phyloP scores from a whole-genome alignment of 2,329 filamentous ascomycete genomes.

The Nigrospora sphaerica region DNA sequence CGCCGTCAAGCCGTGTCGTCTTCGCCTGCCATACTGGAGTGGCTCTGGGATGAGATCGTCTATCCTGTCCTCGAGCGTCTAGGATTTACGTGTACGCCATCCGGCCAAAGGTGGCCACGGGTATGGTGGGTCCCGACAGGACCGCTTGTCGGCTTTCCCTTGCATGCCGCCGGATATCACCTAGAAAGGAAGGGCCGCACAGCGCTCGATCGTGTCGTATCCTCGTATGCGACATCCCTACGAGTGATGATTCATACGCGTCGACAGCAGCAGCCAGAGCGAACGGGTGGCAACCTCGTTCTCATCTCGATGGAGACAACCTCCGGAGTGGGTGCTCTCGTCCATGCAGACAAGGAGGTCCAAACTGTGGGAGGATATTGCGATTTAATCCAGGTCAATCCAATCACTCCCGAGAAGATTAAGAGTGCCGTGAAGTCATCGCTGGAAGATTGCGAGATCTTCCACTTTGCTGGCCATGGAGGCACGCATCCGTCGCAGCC shows the following conservation, averaged over 20 bases:
- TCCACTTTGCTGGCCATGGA: conserved; percentile 35
- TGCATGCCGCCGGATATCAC: conserved; percentile 28
- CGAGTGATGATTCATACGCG: conserved; percentile 22
- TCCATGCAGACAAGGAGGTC: conserved; percentile 8
- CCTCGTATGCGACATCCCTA: conserved; percentile 28
- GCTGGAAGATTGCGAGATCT: conserved; percentile 21
- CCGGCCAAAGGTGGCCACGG: conserved; percentile 12
- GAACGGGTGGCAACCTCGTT: background rate
- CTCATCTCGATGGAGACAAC: background rate
- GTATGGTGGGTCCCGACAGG: conserved; percentile 28
- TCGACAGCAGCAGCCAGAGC: background rate
- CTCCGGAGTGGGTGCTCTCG: background rate
- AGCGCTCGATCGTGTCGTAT: conserved; percentile 26
- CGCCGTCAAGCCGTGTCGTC: background rate
- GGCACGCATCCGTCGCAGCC: conserved; percentile 17
- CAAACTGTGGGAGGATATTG: conserved; percentile 6
- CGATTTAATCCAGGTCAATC: background rate
- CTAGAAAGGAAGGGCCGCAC: conserved; percentile 6
- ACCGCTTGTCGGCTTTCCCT: conserved; percentile 16
- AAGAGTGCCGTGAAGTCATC: conserved; percentile 15
- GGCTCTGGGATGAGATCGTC: conserved; percentile 21
- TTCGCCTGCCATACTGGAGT: conserved; percentile 12
- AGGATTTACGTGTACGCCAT: conserved; percentile 9
- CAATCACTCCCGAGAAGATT: background rate
- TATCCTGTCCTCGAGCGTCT: conserved; percentile 18